Percentiles rank a stretch among this genome's conserved stretches.
phyloP scores from a whole-genome alignment of 2,329 filamentous ascomycete genomes.

The Aureobasidium melanogenum region DNA sequence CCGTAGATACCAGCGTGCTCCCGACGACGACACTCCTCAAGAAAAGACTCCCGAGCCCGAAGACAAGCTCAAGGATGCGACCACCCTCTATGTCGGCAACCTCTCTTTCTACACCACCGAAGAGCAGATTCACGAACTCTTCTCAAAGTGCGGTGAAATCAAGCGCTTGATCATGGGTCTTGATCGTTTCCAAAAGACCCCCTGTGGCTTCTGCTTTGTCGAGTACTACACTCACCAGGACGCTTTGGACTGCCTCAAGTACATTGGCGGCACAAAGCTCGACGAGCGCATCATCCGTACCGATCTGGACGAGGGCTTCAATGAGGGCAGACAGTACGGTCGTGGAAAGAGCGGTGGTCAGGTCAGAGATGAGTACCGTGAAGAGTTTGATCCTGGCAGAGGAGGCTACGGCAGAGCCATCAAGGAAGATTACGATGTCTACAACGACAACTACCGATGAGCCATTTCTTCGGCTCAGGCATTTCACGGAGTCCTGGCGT shows the following conservation, averaged over 20 bases:
- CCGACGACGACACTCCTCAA: conserved; percentile 33
- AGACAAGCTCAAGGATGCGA: conserved; percentile 76
- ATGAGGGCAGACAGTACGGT: conserved; percentile 90
- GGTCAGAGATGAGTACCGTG: conserved; percentile 93
- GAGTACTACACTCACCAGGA: conserved; percentile 99
- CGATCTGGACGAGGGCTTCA: conserved; percentile 90
- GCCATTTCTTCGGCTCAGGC: not conserved
- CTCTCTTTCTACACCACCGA: conserved; percentile 98
- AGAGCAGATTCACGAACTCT: conserved; percentile 85
- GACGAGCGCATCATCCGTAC: conserved; percentile 95
- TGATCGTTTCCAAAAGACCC: conserved; percentile 93
- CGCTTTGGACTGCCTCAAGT: conserved; percentile 96
- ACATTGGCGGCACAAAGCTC: conserved; percentile 93
- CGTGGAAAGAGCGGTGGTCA: conserved; percentile 93
- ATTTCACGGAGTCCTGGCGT: not conserved
- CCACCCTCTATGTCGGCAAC: conserved; percentile 96
- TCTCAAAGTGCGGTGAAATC: conserved; percentile 72
- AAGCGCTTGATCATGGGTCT: conserved; percentile 97
- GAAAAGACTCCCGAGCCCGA: conserved; percentile 51
- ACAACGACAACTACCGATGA: conserved; percentile 13
- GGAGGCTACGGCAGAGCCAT: conserved; percentile 12
- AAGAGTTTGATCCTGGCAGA: conserved; percentile 79
- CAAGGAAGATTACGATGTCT: conserved; percentile 12
- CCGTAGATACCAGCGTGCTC: conserved; percentile 53
- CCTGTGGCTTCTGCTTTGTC: conserved; percentile 98